Percentiles rank a stretch among this genome's conserved stretches.
These are phyloP conservation scores for Heterobasidion parviporum DNA, from an alignment of 1,284 basidiomycete genomes.

Conservation along the genomic window DNA sequence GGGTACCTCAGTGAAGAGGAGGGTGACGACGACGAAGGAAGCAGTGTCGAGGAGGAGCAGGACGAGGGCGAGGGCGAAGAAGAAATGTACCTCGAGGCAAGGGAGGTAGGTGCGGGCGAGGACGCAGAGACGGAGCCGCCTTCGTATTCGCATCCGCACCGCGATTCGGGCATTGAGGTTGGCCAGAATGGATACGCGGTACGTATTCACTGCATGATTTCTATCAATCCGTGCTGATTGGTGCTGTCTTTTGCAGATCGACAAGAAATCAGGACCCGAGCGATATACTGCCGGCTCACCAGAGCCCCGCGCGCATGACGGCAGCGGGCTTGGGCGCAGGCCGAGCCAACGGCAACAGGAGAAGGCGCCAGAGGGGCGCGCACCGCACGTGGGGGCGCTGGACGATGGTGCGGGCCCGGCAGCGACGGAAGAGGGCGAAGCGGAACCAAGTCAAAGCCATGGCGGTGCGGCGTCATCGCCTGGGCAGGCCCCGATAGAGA, in stretches of 20 bases:
- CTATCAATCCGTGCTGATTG: not conserved
- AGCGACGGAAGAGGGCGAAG: constrained; percentile 10
- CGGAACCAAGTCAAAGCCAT: not conserved
- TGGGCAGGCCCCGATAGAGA: constrained; percentile 4
- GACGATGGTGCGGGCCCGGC: constrained; percentile 16
- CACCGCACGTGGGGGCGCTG: constrained; percentile 21
- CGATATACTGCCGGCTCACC: constrained; percentile 12
- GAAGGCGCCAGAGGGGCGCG: constrained; percentile 57
- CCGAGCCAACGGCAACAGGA: constrained; percentile 58
- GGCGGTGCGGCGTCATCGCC: not conserved
- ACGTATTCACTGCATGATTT: constrained; percentile 21
- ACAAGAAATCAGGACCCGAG: constrained; percentile 27
- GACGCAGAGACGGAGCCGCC: constrained; percentile 36
- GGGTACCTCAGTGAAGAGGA: constrained; percentile 81
- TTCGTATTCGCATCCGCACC: constrained; percentile 28
- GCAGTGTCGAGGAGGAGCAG: constrained; percentile 69
- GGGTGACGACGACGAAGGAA: constrained; percentile 61
- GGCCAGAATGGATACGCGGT: constrained; percentile 70
- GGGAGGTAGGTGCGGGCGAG: constrained; percentile 22
- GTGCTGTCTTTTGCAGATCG: constrained; percentile 18
- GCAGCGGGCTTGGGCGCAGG: constrained; percentile 26
- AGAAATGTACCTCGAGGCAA: constrained; percentile 24
- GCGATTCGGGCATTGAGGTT: constrained; percentile 33
- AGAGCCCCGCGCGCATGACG: constrained; percentile 13
- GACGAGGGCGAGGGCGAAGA: constrained; percentile 48